Evolutionary conservation across 176 grass and related monocot species (phyloP).

Genomic region (Carex myosuroides): DNA sequence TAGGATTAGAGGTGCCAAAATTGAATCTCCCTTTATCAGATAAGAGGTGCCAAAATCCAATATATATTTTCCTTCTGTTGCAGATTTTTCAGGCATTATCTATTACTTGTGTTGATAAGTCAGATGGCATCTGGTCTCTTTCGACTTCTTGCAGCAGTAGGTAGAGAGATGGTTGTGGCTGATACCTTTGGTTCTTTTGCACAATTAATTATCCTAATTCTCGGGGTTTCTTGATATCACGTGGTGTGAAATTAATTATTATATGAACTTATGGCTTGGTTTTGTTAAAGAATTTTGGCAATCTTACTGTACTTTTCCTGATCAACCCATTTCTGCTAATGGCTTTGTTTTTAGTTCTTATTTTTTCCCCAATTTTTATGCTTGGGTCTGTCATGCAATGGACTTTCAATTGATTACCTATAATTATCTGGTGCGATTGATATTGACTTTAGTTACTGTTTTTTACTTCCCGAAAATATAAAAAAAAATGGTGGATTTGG

Average conservation of each 20-base stretch:
- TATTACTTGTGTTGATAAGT: conserved; percentile 82
- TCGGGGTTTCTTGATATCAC: conserved; percentile 92
- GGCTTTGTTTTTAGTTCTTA: background rate
- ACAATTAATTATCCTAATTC: conserved; percentile 83
- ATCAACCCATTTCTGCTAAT: background rate
- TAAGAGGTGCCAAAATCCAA: no score
- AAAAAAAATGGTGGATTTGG: conserved; percentile 92
- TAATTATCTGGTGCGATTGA: background rate
- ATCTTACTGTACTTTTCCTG: background rate
- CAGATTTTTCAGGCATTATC: conserved; percentile 84
- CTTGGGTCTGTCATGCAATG: background rate
- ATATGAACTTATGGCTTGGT: background rate
- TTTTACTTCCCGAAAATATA: conserved; percentile 54
- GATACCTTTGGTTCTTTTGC: conserved; percentile 93
- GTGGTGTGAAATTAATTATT: conserved; percentile 42
- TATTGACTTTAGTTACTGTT: background rate
- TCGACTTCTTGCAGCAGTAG: conserved; percentile 75
- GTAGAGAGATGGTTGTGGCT: conserved; percentile 92
- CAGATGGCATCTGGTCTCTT: conserved; percentile 92
- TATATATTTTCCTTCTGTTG: conserved; percentile 2
- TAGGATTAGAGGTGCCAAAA: no score
- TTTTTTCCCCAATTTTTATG: background rate
- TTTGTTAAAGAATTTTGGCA: background rate
- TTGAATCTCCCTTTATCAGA: no score
- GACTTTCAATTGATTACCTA: conserved; percentile 4